phyloP scores from a whole-genome alignment of 1,284 basidiomycete species.

The Neolentinus lepideus region DNA sequence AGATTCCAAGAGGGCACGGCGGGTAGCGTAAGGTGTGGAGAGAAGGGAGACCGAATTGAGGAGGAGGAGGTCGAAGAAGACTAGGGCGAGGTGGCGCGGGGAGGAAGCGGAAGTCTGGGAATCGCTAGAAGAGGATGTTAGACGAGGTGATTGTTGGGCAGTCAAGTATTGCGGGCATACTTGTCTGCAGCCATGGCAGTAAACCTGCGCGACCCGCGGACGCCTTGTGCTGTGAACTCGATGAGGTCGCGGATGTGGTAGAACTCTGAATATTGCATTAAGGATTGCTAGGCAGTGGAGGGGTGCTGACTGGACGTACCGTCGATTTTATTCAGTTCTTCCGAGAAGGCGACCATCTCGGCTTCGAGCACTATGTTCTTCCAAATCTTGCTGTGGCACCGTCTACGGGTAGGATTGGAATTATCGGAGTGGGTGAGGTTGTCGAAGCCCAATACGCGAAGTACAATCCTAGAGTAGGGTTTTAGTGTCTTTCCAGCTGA shows the following conservation, averaged over 20 bases:
- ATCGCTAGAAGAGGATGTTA: no score
- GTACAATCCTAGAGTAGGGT: constrained; percentile 63
- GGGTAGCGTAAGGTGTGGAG: constrained; percentile 43
- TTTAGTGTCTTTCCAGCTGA: no score
- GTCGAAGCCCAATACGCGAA: constrained; percentile 48
- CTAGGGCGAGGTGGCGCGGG: constrained; percentile 61
- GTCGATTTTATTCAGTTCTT: constrained; percentile 41
- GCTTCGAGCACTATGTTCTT: constrained; percentile 72
- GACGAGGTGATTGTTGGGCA: no score
- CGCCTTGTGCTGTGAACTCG: constrained; percentile 47
- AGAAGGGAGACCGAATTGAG: constrained; percentile 56
- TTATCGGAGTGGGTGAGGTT: constrained; percentile 9
- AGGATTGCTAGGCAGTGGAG: background rate
- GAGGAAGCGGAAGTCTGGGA: constrained; percentile 38
- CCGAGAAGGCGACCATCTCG: constrained; percentile 81
- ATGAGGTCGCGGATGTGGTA: constrained; percentile 61
- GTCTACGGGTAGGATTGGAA: background rate
- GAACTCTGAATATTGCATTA: constrained; percentile 41
- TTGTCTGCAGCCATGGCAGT: background rate
- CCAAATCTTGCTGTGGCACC: constrained; percentile 19
- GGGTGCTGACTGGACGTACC: constrained; percentile 31
- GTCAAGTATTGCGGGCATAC: background rate
- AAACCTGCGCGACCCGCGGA: background rate
- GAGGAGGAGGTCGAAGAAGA: constrained; percentile 79
- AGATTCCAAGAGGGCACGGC: constrained; percentile 55